Evolutionary conservation across 257 asterid genomes (phyloP).

Genomic region (Perilla frutescens): DNA sequence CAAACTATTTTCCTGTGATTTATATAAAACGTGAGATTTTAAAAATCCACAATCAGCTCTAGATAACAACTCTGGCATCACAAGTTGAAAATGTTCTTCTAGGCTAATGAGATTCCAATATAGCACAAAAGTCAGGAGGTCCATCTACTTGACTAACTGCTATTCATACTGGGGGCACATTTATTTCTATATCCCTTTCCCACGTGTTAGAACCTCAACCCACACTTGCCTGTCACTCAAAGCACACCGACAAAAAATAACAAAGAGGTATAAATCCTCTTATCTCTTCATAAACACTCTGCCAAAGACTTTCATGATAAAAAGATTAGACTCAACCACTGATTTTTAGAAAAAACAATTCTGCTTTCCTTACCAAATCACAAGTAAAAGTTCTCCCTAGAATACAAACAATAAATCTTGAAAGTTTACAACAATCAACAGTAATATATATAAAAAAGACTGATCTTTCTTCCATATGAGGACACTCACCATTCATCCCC

Average conservation of each 20-base stretch:
- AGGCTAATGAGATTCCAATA: no score
- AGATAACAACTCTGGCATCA: background rate
- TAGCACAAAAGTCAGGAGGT: no score
- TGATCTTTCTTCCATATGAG: background rate
- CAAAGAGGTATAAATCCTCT: background rate
- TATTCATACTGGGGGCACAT: background rate
- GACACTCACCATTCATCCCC: slow-evolving; percentile 88
- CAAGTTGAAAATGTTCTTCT: background rate
- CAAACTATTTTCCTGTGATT: background rate
- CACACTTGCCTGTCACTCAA: no score
- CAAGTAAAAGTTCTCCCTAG: no score
- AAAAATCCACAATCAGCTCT: background rate
- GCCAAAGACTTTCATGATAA: background rate
- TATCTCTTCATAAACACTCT: background rate
- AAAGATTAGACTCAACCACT: background rate
- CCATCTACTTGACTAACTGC: background rate
- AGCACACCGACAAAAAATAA: background rate
- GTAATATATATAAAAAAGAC: background rate
- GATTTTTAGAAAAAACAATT: background rate
- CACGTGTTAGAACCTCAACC: background rate
- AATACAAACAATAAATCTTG: background rate
- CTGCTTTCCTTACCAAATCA: no score
- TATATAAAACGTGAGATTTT: background rate
- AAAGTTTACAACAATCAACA: background rate
- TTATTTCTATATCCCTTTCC: background rate